Base-by-base conservation (phyloP, 768 basidiomycete species). In the Leccinum disarticulatum region DNA sequence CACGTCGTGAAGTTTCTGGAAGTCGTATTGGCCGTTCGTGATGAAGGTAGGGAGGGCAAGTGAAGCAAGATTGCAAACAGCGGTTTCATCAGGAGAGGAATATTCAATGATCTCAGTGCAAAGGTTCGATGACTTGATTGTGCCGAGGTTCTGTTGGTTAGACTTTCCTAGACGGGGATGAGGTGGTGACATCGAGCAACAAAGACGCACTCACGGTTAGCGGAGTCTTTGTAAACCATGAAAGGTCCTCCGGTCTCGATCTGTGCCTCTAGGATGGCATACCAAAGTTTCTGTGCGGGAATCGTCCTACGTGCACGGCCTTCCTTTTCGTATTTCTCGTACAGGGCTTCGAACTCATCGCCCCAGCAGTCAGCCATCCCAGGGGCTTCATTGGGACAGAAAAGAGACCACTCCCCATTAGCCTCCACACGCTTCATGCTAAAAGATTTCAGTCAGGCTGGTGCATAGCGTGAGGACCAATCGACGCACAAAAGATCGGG, bases 71-170 rank as follows among this genome's bases (percentile, higher is more conserved):
- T 98, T 99, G 83, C 97, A 99, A 33, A 98, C 97, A 38, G 97
- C 97, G 38, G 88, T 93, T 75, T 98, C 97, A 56, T 98, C 97
- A 1, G 97, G 94, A 11, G 96, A 83, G 49, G 94, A 96, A 79
- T 98, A 98, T 76, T 99, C 92, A 74, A 99, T 91, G 73, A 99
- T 98, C 74, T 98, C 97, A 5, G 96, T 98, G 81, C 97, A 99
- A 51, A 99, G 81, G 73, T 99, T 99, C 54, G 96, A 98, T 1
- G 95, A 98, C 80, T 97, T 98, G 87, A 99, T 98, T 8, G 93
- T 96, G 31, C 97, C 97, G 28, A 99, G 82, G 77, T 99, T 97
- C 79, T 94, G 87, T 76, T 99, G 97, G 79, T 99, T 99, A 14
- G 95, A 98, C 79, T 99, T 99, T 66, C 82, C 92, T 95, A 67